Conservation (phyloP, 805 yeast genomes). For the Nakazawaea populi region DNA sequence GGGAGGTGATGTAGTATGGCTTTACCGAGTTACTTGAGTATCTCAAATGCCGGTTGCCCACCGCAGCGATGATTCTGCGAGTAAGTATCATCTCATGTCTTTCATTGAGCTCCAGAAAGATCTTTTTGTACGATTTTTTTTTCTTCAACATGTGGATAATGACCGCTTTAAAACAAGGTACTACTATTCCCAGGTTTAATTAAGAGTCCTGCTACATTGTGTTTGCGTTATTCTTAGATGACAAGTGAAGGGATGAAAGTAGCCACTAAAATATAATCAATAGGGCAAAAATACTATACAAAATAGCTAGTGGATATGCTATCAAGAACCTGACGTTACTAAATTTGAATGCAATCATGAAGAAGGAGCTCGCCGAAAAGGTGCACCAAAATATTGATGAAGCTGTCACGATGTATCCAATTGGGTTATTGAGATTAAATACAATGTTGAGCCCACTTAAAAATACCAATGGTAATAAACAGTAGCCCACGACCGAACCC, state of each 20-base stretch:
- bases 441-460: constrained; percentile 68
- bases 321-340: constrained; percentile 83
- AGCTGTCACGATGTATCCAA: constrained; percentile 67
- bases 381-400: constrained; percentile 86
- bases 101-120: neutral
- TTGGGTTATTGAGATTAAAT: constrained; percentile 58
- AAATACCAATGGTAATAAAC: constrained; percentile 82
- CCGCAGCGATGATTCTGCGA: neutral
- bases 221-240: neutral
- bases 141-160: neutral
- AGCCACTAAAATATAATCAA: constrained; percentile 70
- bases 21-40: constrained; percentile 9
- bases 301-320: constrained; percentile 89
- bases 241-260: neutral
- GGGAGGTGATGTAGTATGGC: constrained; percentile 63
- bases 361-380: constrained; percentile 86
- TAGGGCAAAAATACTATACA: constrained; percentile 89
- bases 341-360: constrained; percentile 77
- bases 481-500: constrained; percentile 90
- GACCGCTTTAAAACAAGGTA: no score
- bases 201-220: no score
- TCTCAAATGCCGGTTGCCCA: neutral
- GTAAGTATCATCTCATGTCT: neutral
- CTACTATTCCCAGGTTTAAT: no score
- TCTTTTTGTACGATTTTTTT: neutral